These are phyloP conservation scores for Breviolum minutum DNA, from an alignment of 73 alveolate genomes.

Conservation along the genomic window DNA sequence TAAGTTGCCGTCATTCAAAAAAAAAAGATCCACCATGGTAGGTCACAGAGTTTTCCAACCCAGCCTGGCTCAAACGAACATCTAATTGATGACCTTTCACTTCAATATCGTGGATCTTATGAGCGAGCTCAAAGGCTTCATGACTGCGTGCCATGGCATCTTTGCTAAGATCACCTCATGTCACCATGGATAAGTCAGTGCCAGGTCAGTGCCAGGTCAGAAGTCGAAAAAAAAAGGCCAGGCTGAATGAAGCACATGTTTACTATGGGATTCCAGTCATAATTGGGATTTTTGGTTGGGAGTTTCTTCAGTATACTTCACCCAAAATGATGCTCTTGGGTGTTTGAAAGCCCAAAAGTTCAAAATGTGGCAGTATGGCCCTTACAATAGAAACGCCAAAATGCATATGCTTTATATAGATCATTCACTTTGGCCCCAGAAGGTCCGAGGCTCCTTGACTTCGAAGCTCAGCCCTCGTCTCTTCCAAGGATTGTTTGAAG, in stretches of 20 bases:
- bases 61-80: constrained; percentile 51
- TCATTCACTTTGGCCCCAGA: background rate
- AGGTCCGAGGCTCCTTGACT: background rate
- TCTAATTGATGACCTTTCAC: constrained; percentile 5
- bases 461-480: background rate
- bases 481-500: background rate
- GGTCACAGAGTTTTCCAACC: background rate
- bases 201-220: too few relatives aligned
- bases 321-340: too few relatives aligned
- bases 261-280: too few relatives aligned
- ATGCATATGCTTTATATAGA: too few relatives aligned
- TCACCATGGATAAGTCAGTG: too few relatives aligned
- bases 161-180: background rate
- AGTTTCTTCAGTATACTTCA: too few relatives aligned
- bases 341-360: too few relatives aligned
- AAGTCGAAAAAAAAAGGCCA: too few relatives aligned
- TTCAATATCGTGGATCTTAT: background rate
- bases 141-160: background rate
- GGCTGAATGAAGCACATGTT: too few relatives aligned
- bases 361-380: too few relatives aligned
- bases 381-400: too few relatives aligned
- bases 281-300: too few relatives aligned
- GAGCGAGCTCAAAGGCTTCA: constrained; percentile 1
- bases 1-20: background rate
- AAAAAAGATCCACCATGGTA: background rate